Conservation (phyloP, 176 grass and related monocot genomes). For the Saccharum spontaneum region DNA sequence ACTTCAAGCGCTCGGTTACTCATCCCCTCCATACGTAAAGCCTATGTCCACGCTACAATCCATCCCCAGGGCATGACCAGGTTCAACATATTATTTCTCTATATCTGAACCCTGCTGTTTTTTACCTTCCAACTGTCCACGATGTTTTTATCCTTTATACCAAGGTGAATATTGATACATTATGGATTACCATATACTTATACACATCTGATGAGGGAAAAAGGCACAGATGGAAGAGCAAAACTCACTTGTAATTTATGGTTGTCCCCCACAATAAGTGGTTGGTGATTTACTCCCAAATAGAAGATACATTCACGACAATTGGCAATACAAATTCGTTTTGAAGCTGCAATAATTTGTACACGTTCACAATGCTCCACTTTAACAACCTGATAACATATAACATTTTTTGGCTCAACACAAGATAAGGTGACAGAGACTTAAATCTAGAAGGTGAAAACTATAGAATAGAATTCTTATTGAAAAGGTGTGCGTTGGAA, state of each 20-base stretch:
- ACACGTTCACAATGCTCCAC: constrained; percentile 99
- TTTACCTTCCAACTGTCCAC: constrained; percentile 27
- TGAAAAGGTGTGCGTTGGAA: not conserved
- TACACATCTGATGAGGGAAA: constrained; percentile 4
- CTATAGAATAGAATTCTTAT: not conserved
- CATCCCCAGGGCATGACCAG: not conserved
- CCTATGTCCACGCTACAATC: not conserved
- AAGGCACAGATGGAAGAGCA: constrained; percentile 13
- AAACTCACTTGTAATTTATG: constrained; percentile 90
- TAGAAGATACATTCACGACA: constrained; percentile 96
- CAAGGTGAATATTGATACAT: not conserved
- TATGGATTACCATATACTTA: not conserved
- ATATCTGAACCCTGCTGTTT: constrained; percentile 7
- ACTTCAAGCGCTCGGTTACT: not conserved
- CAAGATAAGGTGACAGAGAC: constrained; percentile 7
- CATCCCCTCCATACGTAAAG: not conserved
- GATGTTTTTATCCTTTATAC: constrained; percentile 16
- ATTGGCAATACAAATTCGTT: constrained; percentile 90
- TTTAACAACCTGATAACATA: constrained; percentile 75
- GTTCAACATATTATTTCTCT: not conserved
- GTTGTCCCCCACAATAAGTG: constrained; percentile 94
- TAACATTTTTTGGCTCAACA: constrained; percentile 25
- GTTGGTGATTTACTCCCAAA: constrained; percentile 85
- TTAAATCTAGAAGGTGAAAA: constrained; percentile 20
- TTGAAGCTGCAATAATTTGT: constrained; percentile 82